phyloP scores from a whole-genome alignment of 2,329 filamentous ascomycete genomes.

The Calonectria pauciramosa region DNA sequence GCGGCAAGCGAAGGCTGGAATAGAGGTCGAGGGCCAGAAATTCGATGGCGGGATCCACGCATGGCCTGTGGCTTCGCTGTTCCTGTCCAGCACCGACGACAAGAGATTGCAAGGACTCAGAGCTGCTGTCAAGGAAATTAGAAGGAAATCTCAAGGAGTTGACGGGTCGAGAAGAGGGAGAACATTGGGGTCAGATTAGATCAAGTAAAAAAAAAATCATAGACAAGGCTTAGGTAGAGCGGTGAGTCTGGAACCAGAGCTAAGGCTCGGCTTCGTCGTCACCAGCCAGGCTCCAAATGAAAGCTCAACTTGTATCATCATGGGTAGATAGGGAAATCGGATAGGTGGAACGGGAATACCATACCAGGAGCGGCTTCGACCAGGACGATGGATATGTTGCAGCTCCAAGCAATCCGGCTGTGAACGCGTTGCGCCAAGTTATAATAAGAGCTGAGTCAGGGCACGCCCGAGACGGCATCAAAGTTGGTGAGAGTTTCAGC shows the following conservation, averaged over 20 bases:
- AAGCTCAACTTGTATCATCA: slow-evolving; percentile 60
- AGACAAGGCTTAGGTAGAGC: slow-evolving; percentile 39
- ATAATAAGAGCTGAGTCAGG: not conserved
- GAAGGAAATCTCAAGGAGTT: slow-evolving; percentile 45
- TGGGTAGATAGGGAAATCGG: slow-evolving; percentile 15
- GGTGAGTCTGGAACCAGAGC: slow-evolving; percentile 61
- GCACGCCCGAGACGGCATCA: not conserved
- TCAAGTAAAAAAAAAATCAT: slow-evolving; percentile 67
- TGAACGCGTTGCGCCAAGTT: not conserved
- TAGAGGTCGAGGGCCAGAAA: slow-evolving; percentile 69
- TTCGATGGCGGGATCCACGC: slow-evolving; percentile 81
- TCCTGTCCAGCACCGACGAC: slow-evolving; percentile 63
- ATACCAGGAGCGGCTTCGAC: not conserved
- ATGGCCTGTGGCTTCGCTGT: slow-evolving; percentile 82
- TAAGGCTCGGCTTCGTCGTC: slow-evolving; percentile 64
- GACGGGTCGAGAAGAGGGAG: slow-evolving; percentile 30
- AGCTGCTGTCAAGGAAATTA: slow-evolving; percentile 55
- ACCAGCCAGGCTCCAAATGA: slow-evolving; percentile 50
- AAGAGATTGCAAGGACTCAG: slow-evolving; percentile 67
- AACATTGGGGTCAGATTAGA: slow-evolving; percentile 70
- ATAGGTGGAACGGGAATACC: not conserved
- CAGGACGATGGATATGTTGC: not conserved
- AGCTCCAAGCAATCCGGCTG: not conserved
- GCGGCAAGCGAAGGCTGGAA: slow-evolving; percentile 66
- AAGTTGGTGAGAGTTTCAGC: not conserved